Evolutionary conservation across 441 rosid genomes (phyloP).

Genomic region (Erodium moschatum): DNA sequence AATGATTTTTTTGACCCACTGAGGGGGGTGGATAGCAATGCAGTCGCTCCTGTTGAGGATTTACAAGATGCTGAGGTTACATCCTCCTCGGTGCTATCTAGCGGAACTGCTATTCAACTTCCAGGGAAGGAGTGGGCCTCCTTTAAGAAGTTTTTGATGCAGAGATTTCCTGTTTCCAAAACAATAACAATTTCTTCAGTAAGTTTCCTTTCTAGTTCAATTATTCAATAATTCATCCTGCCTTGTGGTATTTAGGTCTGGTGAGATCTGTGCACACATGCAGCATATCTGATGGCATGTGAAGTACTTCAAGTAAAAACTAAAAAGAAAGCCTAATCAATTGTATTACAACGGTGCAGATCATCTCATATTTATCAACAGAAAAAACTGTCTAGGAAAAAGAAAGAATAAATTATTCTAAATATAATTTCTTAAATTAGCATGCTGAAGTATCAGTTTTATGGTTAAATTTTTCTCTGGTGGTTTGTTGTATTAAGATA

Average conservation of each 20-base stretch:
- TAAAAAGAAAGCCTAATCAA: background rate
- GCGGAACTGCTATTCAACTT: slow-evolving; percentile 27
- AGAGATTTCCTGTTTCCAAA: slow-evolving; percentile 75
- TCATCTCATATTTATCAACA: background rate
- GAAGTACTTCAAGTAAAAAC: background rate
- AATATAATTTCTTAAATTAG: background rate
- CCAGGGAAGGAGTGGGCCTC: slow-evolving; percentile 61
- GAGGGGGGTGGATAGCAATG: slow-evolving; percentile 31
- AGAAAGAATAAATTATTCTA: background rate
- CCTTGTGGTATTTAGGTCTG: background rate
- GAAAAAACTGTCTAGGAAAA: background rate
- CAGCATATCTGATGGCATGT: background rate
- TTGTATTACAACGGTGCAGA: background rate
- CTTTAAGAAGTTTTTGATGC: slow-evolving; percentile 72
- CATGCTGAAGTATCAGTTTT: background rate
- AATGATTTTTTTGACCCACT: slow-evolving; percentile 74
- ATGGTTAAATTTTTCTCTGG: background rate
- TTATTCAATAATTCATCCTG: background rate
- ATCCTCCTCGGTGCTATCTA: slow-evolving; percentile 19
- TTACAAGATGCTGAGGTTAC: slow-evolving; percentile 23
- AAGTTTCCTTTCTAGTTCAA: slow-evolving; percentile 20
- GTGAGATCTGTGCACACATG: background rate
- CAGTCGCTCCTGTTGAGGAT: slow-evolving; percentile 24
- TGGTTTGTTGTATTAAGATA: background rate
- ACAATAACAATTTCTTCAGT: slow-evolving; percentile 65